phyloP scores from a whole-genome alignment of 495 filamentous ascomycete genomes.

The Podospora fimiseda region DNA sequence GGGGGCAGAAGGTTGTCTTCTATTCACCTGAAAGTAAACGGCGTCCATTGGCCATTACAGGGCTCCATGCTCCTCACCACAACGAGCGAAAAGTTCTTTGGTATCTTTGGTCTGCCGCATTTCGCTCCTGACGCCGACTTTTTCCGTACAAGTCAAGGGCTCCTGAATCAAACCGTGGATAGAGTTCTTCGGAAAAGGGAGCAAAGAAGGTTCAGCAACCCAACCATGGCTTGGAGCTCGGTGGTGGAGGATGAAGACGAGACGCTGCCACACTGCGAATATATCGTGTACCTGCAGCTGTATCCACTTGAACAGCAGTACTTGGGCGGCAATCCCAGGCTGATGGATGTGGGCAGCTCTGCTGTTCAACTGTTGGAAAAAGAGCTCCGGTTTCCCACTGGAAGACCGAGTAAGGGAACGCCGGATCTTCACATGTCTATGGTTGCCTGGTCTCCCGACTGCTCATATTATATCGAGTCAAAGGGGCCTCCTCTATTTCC shows the following conservation, averaged over 20 bases:
- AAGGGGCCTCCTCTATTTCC: constrained; percentile 71
- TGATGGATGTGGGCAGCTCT: constrained; percentile 28
- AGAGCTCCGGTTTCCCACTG: constrained; percentile 79
- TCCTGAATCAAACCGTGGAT: constrained; percentile 66
- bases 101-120: constrained; percentile 83
- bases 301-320: constrained; percentile 49
- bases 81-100: constrained; percentile 85
- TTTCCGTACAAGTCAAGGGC: constrained; percentile 57
- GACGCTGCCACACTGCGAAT: constrained; percentile 74
- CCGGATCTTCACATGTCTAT: constrained; percentile 76
- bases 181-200: constrained; percentile 58
- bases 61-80: constrained; percentile 77
- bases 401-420: constrained; percentile 59
- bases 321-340: constrained; percentile 16
- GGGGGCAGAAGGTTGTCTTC: constrained; percentile 58
- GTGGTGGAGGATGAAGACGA: constrained; percentile 53
- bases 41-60: constrained; percentile 71
- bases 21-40: constrained; percentile 69
- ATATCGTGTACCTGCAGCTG: constrained; percentile 80
- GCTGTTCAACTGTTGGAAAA: constrained; percentile 66
- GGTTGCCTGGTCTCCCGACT: constrained; percentile 88
- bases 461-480: constrained; percentile 82
- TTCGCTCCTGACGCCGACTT: constrained; percentile 59
- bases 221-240: constrained; percentile 54
- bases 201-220: constrained; percentile 37